Evolutionary conservation across 2,329 filamentous ascomycete species (phyloP).

Genomic region (Fusarium annulatum): DNA sequence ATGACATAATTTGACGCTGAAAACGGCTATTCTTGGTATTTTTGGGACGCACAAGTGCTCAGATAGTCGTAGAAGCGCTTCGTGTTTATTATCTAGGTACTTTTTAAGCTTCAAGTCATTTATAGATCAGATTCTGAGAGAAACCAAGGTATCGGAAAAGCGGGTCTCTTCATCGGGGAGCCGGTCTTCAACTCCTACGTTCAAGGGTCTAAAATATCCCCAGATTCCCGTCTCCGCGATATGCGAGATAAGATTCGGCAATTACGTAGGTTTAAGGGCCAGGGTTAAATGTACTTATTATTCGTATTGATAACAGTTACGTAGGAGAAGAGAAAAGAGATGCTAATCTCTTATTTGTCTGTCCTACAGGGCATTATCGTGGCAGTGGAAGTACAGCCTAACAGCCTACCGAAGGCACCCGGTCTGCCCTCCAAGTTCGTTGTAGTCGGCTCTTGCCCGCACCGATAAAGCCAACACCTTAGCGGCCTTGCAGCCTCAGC

Average conservation of each 20-base stretch:
- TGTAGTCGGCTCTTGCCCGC: neutral
- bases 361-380: no score
- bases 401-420: neutral
- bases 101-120: neutral
- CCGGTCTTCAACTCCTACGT: neutral
- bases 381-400: neutral
- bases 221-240: conserved; percentile 4
- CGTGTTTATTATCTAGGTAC: fast-evolving
- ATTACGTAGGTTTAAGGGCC: neutral
- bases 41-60: neutral
- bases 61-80: fast-evolving
- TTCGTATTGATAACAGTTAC: neutral
- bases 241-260: neutral
- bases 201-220: neutral
- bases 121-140: neutral
- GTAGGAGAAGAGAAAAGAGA: neutral
- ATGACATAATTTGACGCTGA: neutral
- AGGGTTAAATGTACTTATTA: neutral
- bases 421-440: neutral
- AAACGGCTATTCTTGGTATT: neutral
- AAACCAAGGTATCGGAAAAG: neutral
- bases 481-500: neutral
- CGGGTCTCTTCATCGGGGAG: neutral
- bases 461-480: neutral
- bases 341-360: neutral